phyloP scores from a whole-genome alignment of 768 basidiomycete species.

The Lentinula aciculospora region DNA sequence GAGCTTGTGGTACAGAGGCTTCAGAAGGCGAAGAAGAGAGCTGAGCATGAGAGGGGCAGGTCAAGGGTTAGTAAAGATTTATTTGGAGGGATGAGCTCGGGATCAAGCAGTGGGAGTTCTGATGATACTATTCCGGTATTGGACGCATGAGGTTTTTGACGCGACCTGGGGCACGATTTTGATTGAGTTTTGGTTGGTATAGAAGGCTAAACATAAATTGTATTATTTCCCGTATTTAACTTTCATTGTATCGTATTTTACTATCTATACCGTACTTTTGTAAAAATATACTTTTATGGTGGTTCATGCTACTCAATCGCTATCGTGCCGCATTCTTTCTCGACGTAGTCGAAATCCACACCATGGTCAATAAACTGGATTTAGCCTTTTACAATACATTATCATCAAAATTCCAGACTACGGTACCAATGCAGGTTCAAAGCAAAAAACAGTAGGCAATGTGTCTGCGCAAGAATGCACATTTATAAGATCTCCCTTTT shows the following conservation, averaged over 20 bases:
- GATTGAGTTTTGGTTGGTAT: neutral
- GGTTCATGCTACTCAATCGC: no score
- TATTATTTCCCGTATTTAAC: neutral
- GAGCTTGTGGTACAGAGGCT: constrained; percentile 14
- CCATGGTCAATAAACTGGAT: no score
- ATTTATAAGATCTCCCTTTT: no score
- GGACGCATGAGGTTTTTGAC: neutral
- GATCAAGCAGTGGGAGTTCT: neutral
- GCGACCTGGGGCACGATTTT: neutral
- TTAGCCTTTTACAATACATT: no score
- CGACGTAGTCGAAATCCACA: no score
- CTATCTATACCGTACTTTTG: neutral
- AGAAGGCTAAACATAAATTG: neutral
- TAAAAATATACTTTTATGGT: neutral
- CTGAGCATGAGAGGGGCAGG: constrained; percentile 31
- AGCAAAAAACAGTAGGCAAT: no score
- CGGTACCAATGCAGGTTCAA: no score
- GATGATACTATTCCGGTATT: neutral
- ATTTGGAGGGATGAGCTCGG: constrained; percentile 1
- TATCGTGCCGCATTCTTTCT: no score
- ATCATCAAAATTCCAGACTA: no score
- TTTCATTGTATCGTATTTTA: neutral
- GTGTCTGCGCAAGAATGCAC: no score
- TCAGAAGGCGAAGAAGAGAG: constrained; percentile 15
- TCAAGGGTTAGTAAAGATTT: constrained; percentile 44